Evolutionary conservation across 2,329 filamentous ascomycete species (phyloP), one percentile per base, ranked within the genome.

Genomic region (Bretziella fagacearum): DNA sequence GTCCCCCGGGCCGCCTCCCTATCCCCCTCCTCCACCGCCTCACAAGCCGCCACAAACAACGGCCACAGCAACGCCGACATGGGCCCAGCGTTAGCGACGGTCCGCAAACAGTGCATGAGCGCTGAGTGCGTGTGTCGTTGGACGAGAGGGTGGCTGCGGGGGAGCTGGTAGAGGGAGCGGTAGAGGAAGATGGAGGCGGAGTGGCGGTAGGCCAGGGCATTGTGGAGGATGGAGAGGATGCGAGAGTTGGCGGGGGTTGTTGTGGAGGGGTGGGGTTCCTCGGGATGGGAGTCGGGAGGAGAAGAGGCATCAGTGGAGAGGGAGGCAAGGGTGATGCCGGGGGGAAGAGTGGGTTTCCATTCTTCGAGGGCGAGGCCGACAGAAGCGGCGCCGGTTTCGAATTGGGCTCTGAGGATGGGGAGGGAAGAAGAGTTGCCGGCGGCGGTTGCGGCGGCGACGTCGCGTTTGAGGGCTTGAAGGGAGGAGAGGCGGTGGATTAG

Each of bases 21-120:
- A 55, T 80, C 74, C 6, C 60, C 62, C 1, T 57, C 54, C 13
- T 57, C 63, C 6, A 64, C 60, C 0, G 74, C 75, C 56, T 80
- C 76, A 55, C 74, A 78, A 1, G 73, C 68, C 2, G 74, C 71
- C 7, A 76, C 73, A 54, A 80, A 80, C 2, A 95, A 61, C 1
- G 76, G 76, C 73, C 75, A 79, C 2, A 80, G 63, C 29, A 80
- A 61, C 2, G 76, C 76, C 1, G 71, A 68, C 71, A 79, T 77
- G 0, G 76, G 76, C 0, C 76, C 74, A 37, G 62, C 62, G 50
- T 71, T 69, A 18, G 60, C 62, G 23, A 74, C 73, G 0, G 73
- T 75, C 25, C 65, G 66, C 4, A 68, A 63, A 54, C 74, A 78
- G 51, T 76, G 71, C 11, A 59, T 56, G 4, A 77, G 62, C 4